These are phyloP conservation scores for Suillus ampliporus DNA, from an alignment of 768 basidiomycete genomes.

Conservation along the genomic window DNA sequence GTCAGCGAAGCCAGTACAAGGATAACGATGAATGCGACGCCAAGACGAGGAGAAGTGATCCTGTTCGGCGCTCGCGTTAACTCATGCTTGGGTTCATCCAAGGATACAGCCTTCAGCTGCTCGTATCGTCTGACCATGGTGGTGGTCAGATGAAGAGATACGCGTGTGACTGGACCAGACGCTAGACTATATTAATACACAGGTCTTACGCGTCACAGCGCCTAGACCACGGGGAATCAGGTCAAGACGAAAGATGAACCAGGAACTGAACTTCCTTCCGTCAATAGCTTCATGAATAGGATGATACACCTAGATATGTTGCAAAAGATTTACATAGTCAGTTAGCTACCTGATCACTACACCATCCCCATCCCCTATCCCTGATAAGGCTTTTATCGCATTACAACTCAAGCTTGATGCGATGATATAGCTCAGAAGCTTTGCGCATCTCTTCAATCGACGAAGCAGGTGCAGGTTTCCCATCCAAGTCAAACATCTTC, in stretches of 20 bases:
- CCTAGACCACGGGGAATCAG: background rate
- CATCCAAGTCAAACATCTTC: slow-evolving; percentile 41
- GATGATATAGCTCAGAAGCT: slow-evolving; percentile 44
- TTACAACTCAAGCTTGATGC: slow-evolving; percentile 41
- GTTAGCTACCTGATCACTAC: slow-evolving; percentile 5
- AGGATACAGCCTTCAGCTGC: slow-evolving; percentile 15
- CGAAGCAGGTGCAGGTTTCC: slow-evolving; percentile 32
- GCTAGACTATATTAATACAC: background rate
- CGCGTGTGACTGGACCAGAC: background rate
- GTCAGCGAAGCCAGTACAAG: slow-evolving; percentile 20
- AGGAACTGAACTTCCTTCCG: background rate
- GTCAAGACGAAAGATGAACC: background rate
- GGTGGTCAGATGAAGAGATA: slow-evolving; percentile 4
- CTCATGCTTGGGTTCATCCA: background rate
- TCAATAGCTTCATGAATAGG: background rate
- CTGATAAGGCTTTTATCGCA: background rate
- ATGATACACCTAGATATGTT: background rate
- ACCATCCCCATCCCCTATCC: background rate
- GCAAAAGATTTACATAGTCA: background rate
- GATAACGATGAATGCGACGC: slow-evolving; percentile 18
- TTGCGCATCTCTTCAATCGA: slow-evolving; percentile 47
- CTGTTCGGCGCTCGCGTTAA: background rate
- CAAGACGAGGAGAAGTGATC: slow-evolving; percentile 17
- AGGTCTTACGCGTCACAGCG: too few relatives aligned
- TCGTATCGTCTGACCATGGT: slow-evolving; percentile 29